Conservation (phyloP, 257 asterid species). For the Handroanthus guayacan region DNA sequence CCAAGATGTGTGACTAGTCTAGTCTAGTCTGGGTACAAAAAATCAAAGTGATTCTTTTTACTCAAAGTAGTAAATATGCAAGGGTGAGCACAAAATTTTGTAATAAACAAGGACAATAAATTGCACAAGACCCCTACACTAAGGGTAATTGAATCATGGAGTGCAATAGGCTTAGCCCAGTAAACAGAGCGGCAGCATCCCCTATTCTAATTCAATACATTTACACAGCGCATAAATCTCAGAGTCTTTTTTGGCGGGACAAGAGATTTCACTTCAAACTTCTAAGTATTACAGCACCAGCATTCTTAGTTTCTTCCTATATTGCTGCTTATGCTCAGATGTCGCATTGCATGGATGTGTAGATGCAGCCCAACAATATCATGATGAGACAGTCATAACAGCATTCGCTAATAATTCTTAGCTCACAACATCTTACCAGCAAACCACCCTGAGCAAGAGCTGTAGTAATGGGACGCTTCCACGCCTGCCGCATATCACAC, state of each 20-base stretch:
- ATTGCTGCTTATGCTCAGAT: neutral
- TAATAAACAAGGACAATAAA: neutral
- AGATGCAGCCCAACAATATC: slow-evolving; percentile 3
- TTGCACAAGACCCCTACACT: neutral
- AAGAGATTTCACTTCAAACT: neutral
- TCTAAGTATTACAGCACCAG: slow-evolving; percentile 1
- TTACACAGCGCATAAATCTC: neutral
- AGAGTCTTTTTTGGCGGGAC: neutral
- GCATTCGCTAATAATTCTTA: neutral
- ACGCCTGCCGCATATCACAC: slow-evolving; percentile 78
- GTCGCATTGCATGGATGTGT: neutral
- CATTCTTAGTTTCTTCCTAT: neutral
- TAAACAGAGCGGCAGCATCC: neutral
- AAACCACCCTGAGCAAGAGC: slow-evolving; percentile 97
- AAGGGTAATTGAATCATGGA: neutral
- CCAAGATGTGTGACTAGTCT: neutral
- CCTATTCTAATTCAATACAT: neutral
- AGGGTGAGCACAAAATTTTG: neutral
- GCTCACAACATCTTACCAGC: slow-evolving; percentile 58
- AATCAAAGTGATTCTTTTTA: neutral
- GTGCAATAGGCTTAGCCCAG: neutral
- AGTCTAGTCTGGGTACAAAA: neutral
- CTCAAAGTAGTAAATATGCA: neutral
- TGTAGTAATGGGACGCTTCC: slow-evolving; percentile 87
- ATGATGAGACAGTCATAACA: neutral